A percentile compares a stretch with the other conserved stretches of the same genome.
Evolutionary conservation across 2,329 filamentous ascomycete species (phyloP).

Genomic region (Claviceps sp.): DNA sequence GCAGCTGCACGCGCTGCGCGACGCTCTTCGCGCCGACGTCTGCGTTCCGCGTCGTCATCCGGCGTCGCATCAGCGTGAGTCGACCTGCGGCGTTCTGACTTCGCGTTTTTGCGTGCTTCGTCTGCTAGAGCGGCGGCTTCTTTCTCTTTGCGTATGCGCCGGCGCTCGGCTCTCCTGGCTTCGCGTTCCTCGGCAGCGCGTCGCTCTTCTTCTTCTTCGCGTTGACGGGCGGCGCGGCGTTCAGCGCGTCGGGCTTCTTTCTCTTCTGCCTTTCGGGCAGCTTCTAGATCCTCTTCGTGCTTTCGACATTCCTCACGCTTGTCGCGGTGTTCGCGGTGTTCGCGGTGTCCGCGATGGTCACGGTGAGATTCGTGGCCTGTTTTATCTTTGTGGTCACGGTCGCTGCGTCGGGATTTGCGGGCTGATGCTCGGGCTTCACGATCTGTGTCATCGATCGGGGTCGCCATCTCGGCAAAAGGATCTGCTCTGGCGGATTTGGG

Average conservation of each 20-base stretch:
- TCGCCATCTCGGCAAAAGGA: conserved; percentile 34
- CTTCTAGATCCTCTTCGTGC: conserved; percentile 44
- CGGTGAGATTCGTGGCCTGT: conserved; percentile 38
- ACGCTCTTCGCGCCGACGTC: conserved; percentile 38
- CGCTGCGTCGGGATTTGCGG: conserved; percentile 44
- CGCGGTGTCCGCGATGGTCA: conserved; percentile 40
- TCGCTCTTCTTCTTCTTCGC: conserved; percentile 35
- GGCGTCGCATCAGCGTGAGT: conserved; percentile 24
- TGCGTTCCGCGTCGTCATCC: conserved; percentile 39
- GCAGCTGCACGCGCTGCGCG: conserved; percentile 29
- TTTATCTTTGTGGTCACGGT: conserved; percentile 29
- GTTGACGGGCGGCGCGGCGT: conserved; percentile 32
- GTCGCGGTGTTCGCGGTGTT: conserved; percentile 31
- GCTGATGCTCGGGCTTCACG: conserved; percentile 49
- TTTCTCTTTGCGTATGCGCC: conserved; percentile 33
- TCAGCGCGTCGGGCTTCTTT: conserved; percentile 46
- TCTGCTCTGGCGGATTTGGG: conserved; percentile 32
- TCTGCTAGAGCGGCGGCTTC: conserved; percentile 30
- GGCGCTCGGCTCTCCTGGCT: conserved; percentile 35
- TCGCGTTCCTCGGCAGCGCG: conserved; percentile 35
- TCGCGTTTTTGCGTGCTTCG: conserved; percentile 30
- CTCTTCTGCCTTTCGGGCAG: conserved; percentile 34
- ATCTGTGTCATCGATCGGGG: conserved; percentile 37
- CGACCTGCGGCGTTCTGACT: conserved; percentile 36
- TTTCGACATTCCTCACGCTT: conserved; percentile 39